These are phyloP conservation scores for Lasiosphaeriaceae sp. DNA, from an alignment of 495 filamentous ascomycete genomes.

Conservation along the genomic window DNA sequence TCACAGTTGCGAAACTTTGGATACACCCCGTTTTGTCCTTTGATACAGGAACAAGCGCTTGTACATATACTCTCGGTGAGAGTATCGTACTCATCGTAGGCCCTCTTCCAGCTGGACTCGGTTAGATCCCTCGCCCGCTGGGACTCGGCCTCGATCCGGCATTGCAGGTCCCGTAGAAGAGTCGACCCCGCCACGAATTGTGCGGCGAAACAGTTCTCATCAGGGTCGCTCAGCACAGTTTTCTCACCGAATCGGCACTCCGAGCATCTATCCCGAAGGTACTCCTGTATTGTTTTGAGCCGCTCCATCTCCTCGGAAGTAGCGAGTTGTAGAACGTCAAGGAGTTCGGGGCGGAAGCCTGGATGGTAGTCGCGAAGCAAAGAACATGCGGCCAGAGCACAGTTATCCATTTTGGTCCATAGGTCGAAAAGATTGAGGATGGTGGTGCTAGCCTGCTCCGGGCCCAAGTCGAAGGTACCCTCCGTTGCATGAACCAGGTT, in stretches of 20 bases:
- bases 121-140: background rate
- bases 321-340: slow-evolving; percentile 49
- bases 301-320: slow-evolving; percentile 39
- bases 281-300: slow-evolving; percentile 42
- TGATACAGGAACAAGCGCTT: slow-evolving; percentile 13
- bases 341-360: slow-evolving; percentile 36
- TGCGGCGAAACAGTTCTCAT: background rate
- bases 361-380: slow-evolving; percentile 36
- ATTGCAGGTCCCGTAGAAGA: background rate
- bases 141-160: background rate
- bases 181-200: background rate
- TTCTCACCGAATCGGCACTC: background rate
- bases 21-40: background rate
- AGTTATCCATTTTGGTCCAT: slow-evolving; percentile 41
- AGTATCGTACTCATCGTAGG: slow-evolving; percentile 35
- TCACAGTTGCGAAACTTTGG: background rate
- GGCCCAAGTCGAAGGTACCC: slow-evolving; percentile 42
- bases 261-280: slow-evolving; percentile 27
- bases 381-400: slow-evolving; percentile 26
- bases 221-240: background rate
- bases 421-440: slow-evolving; percentile 40
- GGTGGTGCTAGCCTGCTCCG: slow-evolving; percentile 41
- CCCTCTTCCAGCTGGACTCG: slow-evolving; percentile 28
- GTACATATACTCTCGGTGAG: slow-evolving; percentile 29
- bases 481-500: slow-evolving; percentile 25